Percentiles rank a stretch among this genome's conserved stretches.
These are phyloP conservation scores for Termitomyces sp. DNA, from an alignment of 768 basidiomycete genomes.

Conservation along the genomic window DNA sequence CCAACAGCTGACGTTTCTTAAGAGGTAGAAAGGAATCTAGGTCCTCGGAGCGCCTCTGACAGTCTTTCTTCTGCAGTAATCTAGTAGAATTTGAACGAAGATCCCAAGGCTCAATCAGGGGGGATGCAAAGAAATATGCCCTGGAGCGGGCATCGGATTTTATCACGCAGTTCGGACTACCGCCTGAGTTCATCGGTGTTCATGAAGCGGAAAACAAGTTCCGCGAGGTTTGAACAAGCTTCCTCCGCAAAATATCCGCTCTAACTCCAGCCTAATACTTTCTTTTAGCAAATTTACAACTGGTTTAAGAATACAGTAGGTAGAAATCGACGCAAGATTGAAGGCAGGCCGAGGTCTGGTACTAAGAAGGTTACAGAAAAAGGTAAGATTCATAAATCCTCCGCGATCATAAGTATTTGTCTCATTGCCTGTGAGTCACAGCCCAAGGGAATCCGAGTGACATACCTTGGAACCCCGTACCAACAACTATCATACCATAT, in stretches of 20 bases:
- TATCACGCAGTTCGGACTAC: conserved; percentile 52
- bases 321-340: conserved; percentile 50
- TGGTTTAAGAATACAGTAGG: conserved; percentile 73
- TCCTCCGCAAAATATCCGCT: neutral
- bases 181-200: conserved; percentile 45
- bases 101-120: conserved; percentile 53
- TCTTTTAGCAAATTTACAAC: conserved; percentile 60
- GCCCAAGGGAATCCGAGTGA: conserved; percentile 16
- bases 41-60: conserved; percentile 5
- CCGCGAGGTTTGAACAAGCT: conserved; percentile 42
- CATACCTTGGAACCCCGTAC: conserved; percentile 33
- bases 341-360: conserved; percentile 43
- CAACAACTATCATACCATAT: conserved; percentile 34
- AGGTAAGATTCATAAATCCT: conserved; percentile 23
- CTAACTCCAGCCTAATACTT: conserved; percentile 10
- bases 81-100: conserved; percentile 54
- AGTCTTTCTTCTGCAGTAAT: conserved; percentile 26
- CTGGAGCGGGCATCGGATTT: conserved; percentile 59
- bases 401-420: neutral
- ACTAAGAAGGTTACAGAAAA: conserved; percentile 49
- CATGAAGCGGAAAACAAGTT: conserved; percentile 58
- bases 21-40: conserved; percentile 28
- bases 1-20: conserved; percentile 55
- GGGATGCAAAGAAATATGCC: conserved; percentile 68
- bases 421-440: conserved; percentile 5